These are phyloP conservation scores for Ceratopteris richardii DNA, from an alignment of 75 land plant genomes.

Conservation along the genomic window DNA sequence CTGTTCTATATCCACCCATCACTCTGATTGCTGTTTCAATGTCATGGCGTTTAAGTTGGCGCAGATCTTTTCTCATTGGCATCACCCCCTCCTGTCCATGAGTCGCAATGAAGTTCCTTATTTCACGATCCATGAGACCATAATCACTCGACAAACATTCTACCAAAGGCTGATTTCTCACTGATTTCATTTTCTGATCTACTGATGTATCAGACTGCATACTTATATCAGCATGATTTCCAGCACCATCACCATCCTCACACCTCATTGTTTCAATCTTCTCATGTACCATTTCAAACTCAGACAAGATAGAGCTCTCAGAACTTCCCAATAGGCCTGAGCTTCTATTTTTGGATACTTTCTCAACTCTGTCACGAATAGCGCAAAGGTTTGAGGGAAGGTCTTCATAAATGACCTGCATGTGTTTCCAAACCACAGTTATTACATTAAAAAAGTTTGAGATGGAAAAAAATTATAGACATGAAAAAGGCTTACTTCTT, in stretches of 20 bases:
- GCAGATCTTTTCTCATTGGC: slow-evolving; percentile 87
- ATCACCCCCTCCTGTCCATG: slow-evolving; percentile 85
- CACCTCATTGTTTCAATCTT: neutral
- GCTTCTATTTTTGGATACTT: slow-evolving; percentile 7
- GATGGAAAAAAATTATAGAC: neutral
- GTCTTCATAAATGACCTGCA: slow-evolving; percentile 92
- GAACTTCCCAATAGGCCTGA: too few relatives aligned
- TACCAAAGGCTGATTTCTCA: slow-evolving; percentile 28
- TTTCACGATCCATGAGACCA: slow-evolving; percentile 68
- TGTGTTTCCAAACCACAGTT: neutral
- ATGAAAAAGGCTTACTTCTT: slow-evolving; percentile 64
- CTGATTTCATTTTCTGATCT: neutral
- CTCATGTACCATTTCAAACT: neutral
- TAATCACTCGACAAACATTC: slow-evolving; percentile 68
- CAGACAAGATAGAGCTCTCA: too few relatives aligned
- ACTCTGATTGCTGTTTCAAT: slow-evolving; percentile 87
- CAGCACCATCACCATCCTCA: slow-evolving; percentile 5
- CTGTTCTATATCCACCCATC: slow-evolving; percentile 90
- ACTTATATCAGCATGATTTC: slow-evolving; percentile 5
- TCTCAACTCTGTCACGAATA: slow-evolving; percentile 79
- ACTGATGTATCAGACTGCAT: too few relatives aligned
- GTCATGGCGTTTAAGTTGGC: slow-evolving; percentile 75
- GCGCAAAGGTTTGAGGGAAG: slow-evolving; percentile 96
- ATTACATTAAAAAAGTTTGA: slow-evolving; percentile 3
- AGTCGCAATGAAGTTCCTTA: slow-evolving; percentile 51